A percentile compares a stretch with the other conserved stretches of the same genome.
Conservation (phyloP, 2,329 filamentous ascomycete genomes). For the Diaporthe velutina region DNA sequence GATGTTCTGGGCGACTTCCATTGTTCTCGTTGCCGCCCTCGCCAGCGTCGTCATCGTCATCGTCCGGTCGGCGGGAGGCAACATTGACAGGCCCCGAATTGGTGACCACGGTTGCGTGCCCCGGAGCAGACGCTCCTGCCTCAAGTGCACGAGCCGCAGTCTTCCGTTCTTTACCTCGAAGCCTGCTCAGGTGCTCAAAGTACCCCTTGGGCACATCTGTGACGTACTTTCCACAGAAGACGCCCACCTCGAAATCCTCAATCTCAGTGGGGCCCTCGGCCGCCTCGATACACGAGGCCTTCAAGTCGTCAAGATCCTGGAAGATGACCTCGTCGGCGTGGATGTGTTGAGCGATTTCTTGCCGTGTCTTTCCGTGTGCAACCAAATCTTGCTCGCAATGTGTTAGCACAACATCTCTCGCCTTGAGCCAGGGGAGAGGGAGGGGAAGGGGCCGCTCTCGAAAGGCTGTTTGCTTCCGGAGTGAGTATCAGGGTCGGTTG, state of each 20-base stretch:
- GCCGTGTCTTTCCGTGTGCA: constrained; percentile 54
- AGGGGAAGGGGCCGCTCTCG: constrained; percentile 74
- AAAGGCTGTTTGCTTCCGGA: constrained; percentile 62
- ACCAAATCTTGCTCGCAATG: constrained; percentile 50
- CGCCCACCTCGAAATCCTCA: constrained; percentile 84
- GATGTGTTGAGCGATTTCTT: constrained; percentile 59
- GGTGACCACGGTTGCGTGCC: neutral
- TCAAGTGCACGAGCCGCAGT: constrained; percentile 27
- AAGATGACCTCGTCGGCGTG: constrained; percentile 68
- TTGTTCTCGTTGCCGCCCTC: constrained; percentile 9
- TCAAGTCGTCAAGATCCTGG: constrained; percentile 78
- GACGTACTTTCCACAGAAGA: constrained; percentile 90
- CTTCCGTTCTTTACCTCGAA: constrained; percentile 79
- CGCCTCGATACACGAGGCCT: constrained; percentile 71
- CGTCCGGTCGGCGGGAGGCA: constrained; percentile 65
- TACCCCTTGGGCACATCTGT: constrained; percentile 85
- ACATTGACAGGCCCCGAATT: constrained; percentile 37
- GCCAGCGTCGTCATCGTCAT: constrained; percentile 49
- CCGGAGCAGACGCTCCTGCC: neutral
- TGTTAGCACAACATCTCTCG: neutral
- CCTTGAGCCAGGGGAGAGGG: neutral
- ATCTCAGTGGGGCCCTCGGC: constrained; percentile 74
- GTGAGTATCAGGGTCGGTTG: neutral
- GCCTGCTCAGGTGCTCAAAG: constrained; percentile 81
- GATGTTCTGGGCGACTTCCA: constrained; percentile 20